Base-by-base conservation (phyloP, 805 yeast species). In the Priceomyces haplophilus region DNA sequence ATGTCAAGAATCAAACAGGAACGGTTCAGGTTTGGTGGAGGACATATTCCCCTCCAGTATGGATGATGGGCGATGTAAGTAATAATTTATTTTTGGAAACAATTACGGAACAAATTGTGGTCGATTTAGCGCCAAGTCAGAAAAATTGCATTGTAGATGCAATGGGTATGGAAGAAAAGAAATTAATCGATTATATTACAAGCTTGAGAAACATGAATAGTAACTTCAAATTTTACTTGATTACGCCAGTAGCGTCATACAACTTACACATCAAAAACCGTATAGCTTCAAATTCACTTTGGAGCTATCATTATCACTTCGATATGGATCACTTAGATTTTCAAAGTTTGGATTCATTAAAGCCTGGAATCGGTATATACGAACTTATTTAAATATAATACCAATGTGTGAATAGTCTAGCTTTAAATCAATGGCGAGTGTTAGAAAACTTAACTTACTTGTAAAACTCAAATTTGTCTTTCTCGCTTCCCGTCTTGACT, bases 401-500 rank as follows among this genome's bases (percentile, higher is more conserved):
- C 6, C 11, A 33, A 25, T 24, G 40, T 32, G 16, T 7, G 36
- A 40, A 34, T n/a, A 16, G 18, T 13, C 17, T 37, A 13, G 7
- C 41, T 31, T 20, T 29, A 31, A n/a, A n/a, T n/a, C n/a, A n/a
- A n/a, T n/a, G n/a, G n/a, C n/a, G n/a, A n/a, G n/a, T n/a, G n/a
- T n/a, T n/a, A n/a, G n/a, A 21, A 21, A 27, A 27, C 8, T 27
- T 27, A 27, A n/a, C 40, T 46, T 51, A 93, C 75, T 89, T 91
- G 72, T 93, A 93, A 78, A 93, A 93, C 48, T 95, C 99, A 66
- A 91, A 93, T 72, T 93, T 93, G 64, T 93, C 99, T 52, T 86
- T 95, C 65, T 95, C 99, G 52, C 82, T 80, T 43, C 95, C 96
- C 3, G 96, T 79, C 75, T 93, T 93, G 51, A 95, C 99, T 75